phyloP scores from a whole-genome alignment of 495 filamentous ascomycete species.

The Penicillium maclennaniae region DNA sequence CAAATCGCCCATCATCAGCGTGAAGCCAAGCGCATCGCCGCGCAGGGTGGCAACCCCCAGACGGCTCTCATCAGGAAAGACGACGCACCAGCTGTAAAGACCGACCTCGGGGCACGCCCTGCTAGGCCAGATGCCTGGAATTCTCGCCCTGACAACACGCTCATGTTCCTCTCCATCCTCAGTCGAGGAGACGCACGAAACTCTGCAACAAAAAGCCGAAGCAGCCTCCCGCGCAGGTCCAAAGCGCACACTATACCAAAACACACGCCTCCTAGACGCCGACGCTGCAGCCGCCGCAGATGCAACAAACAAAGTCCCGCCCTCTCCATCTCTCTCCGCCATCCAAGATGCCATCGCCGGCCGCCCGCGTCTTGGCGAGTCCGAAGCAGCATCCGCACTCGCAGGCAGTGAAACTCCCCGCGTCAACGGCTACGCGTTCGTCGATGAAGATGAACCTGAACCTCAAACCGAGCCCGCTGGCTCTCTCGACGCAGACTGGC shows the following conservation, averaged over 20 bases:
- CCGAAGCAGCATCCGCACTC: slow-evolving; percentile 55
- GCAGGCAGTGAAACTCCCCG: slow-evolving; percentile 75
- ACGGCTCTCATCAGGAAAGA: slow-evolving; percentile 28
- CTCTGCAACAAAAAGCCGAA: slow-evolving; percentile 63
- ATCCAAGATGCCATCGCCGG: slow-evolving; percentile 85
- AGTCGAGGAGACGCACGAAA: slow-evolving; percentile 64
- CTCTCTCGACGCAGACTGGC: slow-evolving; percentile 23
- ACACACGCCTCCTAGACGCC: slow-evolving; percentile 63
- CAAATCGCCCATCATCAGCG: slow-evolving; percentile 76
- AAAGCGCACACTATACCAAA: slow-evolving; percentile 74
- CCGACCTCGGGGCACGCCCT: slow-evolving; percentile 61
- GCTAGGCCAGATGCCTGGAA: slow-evolving; percentile 79
- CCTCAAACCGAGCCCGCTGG: slow-evolving; percentile 14
- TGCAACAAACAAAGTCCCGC: slow-evolving; percentile 42
- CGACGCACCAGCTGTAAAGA: slow-evolving; percentile 49
- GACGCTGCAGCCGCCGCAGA: slow-evolving; percentile 28
- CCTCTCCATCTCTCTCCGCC: slow-evolving; percentile 79
- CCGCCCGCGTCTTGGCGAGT: slow-evolving; percentile 56
- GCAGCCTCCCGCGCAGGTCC: slow-evolving; percentile 68
- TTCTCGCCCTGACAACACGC: slow-evolving; percentile 65
- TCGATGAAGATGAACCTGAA: slow-evolving; percentile 71
- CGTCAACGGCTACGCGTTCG: slow-evolving; percentile 90
- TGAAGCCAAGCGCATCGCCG: slow-evolving; percentile 57
- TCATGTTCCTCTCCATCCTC: slow-evolving; percentile 80
- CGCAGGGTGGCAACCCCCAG: slow-evolving; percentile 42